Conservation (phyloP, 2,329 filamentous ascomycete species). For the Metarhizium sp. region DNA sequence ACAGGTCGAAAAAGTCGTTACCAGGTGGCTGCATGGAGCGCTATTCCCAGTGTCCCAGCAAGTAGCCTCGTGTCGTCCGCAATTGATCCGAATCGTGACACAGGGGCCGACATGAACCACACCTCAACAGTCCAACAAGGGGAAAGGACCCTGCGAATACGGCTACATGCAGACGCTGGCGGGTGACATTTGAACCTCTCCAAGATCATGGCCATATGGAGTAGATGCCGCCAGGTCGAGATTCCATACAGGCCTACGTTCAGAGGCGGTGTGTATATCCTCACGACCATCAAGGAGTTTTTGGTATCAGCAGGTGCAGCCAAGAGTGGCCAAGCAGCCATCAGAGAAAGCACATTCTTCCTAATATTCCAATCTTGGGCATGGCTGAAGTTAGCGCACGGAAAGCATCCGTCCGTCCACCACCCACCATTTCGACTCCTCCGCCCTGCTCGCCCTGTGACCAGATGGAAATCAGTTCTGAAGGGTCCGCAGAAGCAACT, state of each 20-base stretch:
- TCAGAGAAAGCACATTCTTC: no score
- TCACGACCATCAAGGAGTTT: no score
- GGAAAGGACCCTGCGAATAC: background rate
- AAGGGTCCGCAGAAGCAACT: no score
- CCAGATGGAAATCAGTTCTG: no score
- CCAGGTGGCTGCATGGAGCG: background rate
- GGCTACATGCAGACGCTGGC: no score
- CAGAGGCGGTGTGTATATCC: background rate
- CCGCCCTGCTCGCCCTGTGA: no score
- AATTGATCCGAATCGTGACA: background rate
- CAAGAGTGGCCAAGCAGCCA: no score
- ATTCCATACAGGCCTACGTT: background rate
- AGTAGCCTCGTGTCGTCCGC: background rate
- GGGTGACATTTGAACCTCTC: no score
- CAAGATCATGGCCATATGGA: no score
- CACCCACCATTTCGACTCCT: background rate
- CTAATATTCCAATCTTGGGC: background rate
- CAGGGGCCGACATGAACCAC: background rate
- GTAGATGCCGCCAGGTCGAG: background rate
- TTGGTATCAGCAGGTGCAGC: no score
- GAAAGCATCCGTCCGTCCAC: background rate
- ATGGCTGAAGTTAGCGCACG: background rate
- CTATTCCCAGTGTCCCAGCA: background rate
- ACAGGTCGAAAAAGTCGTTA: background rate
- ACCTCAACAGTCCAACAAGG: background rate